Base-by-base conservation (phyloP, 768 basidiomycete genomes). In the Auriscalpium orientale region DNA sequence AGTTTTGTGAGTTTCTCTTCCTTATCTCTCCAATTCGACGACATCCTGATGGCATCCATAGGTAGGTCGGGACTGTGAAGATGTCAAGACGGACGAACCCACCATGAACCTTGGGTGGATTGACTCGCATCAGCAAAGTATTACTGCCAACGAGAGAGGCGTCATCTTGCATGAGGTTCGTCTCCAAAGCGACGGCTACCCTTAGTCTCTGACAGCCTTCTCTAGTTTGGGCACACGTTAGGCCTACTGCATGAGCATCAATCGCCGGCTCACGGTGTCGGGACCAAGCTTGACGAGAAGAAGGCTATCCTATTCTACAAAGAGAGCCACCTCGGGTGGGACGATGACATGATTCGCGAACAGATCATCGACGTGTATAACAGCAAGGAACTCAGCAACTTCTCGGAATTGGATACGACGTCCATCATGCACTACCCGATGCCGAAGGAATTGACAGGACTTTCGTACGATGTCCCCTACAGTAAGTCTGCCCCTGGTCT, bases 341-440 rank as follows among this genome's bases (percentile, higher is more conserved):
- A 43, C 40, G 40, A 43, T 8, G 40, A 4, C 1, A 43, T 43
- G 40, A 43, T 43, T 7, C 40, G 40, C 40, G 40, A 38, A 15
- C 51, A 53, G 21, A 53, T 53, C 10, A 43, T 53, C 38, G 51
- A 53, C 38, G 37, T 53, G 36, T 53, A 53, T 21, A 44, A n/a
- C 28, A 22, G 15, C 37, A 20, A 43, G n/a, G 37, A 53, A 18
- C 11, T 53, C 18, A 43, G 51, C 51, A 53, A 53, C 38, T 53
- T 40, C 36, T 53, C 51, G 3, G 38, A 53, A 18, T 44, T 53
- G 10, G 51, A 53, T 44, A 40, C 51, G 18, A 43, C 3, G 34
- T 53, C 51, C 33, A 53, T 53, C 51, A 53, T 53, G 51, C 35
- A 38, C 35, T 53, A 43, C 16, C 40, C 40, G 13, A 43, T 43